Evolutionary conservation across 2,329 filamentous ascomycete species (phyloP).

Genomic region (Paecilomyces sp.): DNA sequence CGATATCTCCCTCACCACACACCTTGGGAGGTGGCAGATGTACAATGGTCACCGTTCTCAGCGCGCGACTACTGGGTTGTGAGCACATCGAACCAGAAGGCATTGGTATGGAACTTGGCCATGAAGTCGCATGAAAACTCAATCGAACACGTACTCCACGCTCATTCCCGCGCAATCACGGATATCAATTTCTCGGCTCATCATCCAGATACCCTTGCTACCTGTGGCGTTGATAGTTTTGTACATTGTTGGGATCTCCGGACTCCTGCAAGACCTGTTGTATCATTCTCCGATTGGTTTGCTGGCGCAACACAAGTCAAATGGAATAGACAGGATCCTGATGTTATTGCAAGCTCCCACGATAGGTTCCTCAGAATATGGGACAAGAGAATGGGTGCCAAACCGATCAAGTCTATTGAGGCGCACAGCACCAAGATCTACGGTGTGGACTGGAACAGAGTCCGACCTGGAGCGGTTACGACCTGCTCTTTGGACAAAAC

Average conservation of each 20-base stretch:
- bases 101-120: conserved; percentile 87
- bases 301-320: conserved; percentile 93
- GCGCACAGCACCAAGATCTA: conserved; percentile 93
- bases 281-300: conserved; percentile 88
- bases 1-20: conserved; percentile 78
- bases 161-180: conserved; percentile 80
- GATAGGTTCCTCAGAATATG: conserved; percentile 82
- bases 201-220: conserved; percentile 80
- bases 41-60: conserved; percentile 94
- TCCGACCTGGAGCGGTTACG: conserved; percentile 61
- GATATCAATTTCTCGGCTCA: conserved; percentile 96
- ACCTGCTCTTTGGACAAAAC: conserved; percentile 89
- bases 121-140: conserved; percentile 64
- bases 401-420: conserved; percentile 73
- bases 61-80: conserved; percentile 87
- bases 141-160: conserved; percentile 82
- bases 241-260: conserved; percentile 90
- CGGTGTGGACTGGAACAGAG: conserved; percentile 88
- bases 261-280: conserved; percentile 61
- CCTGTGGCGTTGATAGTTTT: conserved; percentile 87
- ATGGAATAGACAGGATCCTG: conserved; percentile 81
- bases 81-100: conserved; percentile 90
- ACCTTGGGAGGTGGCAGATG: conserved; percentile 92
- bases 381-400: conserved; percentile 74
- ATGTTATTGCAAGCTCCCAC: conserved; percentile 84